Base-by-base conservation (phyloP, 1,139 yeast species). In the Yamadazyma buinensis region DNA sequence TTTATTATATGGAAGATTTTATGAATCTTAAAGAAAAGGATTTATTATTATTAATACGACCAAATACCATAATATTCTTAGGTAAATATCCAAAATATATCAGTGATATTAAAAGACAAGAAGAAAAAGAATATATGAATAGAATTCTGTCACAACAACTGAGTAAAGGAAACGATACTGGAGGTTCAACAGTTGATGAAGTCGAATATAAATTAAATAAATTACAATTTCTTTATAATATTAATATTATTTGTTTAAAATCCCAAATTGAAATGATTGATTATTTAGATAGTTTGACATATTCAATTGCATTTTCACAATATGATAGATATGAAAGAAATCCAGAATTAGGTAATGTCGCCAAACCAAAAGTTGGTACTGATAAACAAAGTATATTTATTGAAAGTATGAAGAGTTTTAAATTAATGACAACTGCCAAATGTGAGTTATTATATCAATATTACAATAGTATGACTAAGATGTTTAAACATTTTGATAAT, bases 291-390 rank as follows among this genome's bases (percentile, higher is more conserved):
- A 70, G 80, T 11, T 69, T 80, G 42, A 64, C 84, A 0, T 72
- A 77, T 45, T 67, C 86, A 0, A 66, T 81, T 8, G 71, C 80
- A 0, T 54, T 61, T 19, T 61, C 75, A 7, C 49, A 77, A 23
- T 75, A 76, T 51, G 86, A 80, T 51, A 75, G 77, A 28, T 59
- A 59, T 29, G 72, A 75, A 42, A 57, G 85, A 42, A 73, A 77
- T 48, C 63, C 66, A 37, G 68, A 69, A 19, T 62, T 76, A 38
- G 70, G 83, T 1, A 77, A 75, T 43, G 54, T 81, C 9, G 76
- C 79, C 1, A 59, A 61, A 5, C 75, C 78, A 10, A 72, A 64
- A 49, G 76, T 83, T 5, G 84, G 84, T 0, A 54, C 59, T 5
- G 73, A 70, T 45, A 45, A 60, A 4, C 57, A 57, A 27, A 71